Percentiles rank a stretch among this genome's conserved stretches.
phyloP scores from a whole-genome alignment of 2,329 filamentous ascomycete genomes.

The Aspergillus tubingensis region DNA sequence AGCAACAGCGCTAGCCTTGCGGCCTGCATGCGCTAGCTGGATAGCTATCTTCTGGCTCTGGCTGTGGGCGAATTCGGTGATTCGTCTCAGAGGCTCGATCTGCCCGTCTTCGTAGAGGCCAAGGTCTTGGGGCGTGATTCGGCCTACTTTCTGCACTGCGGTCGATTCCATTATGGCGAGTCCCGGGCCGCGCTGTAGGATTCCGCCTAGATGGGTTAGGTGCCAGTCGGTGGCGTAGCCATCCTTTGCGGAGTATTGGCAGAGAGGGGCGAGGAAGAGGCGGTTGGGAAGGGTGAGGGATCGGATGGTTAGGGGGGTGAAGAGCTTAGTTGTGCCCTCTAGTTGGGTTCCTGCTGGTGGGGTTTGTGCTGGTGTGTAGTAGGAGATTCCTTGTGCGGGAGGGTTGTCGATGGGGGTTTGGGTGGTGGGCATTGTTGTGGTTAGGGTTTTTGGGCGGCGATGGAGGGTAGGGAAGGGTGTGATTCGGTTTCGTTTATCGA shows the following conservation, averaged over 20 bases:
- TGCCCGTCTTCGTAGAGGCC: constrained; percentile 83
- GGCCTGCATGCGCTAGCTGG: constrained; percentile 78
- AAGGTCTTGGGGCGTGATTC: constrained; percentile 67
- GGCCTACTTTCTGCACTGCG: constrained; percentile 70
- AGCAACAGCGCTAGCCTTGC: constrained; percentile 60
- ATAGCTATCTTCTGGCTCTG: constrained; percentile 76
- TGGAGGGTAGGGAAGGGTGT: too few relatives aligned
- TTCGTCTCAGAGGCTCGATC: constrained; percentile 66
- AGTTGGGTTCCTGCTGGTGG: constrained; percentile 42
- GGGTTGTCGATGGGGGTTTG: constrained; percentile 28
- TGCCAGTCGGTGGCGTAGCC: constrained; percentile 81
- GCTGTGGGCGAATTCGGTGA: constrained; percentile 77
- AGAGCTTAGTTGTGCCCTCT: constrained; percentile 54
- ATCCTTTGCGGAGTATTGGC: constrained; percentile 67
- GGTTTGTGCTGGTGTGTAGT: constrained; percentile 40
- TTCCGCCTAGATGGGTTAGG: constrained; percentile 76
- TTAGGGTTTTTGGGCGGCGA: too few relatives aligned
- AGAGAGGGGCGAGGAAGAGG: constrained; percentile 52
- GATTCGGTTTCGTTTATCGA: too few relatives aligned
- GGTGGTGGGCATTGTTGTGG: too few relatives aligned
- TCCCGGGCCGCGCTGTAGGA: constrained; percentile 72
- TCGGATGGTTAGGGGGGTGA: constrained; percentile 58
- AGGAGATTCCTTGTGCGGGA: constrained; percentile 43
- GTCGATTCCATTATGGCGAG: constrained; percentile 78
- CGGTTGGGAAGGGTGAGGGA: constrained; percentile 59